Base-by-base conservation (phyloP, 2,329 filamentous ascomycete genomes). In the Didymella glomerata region DNA sequence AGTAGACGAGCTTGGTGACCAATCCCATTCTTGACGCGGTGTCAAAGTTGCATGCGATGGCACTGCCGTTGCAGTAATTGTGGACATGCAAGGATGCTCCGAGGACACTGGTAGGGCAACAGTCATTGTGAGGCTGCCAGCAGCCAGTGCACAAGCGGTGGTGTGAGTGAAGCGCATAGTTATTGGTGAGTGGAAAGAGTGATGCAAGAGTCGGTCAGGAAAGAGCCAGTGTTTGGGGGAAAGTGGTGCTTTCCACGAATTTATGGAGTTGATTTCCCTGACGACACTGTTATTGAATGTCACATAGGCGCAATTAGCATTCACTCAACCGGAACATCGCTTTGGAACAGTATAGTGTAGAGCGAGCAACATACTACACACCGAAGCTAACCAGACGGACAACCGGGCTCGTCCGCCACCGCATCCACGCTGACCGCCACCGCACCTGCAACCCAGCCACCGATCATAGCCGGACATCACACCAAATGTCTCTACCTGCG, bases 111-210 rank as follows among this genome's bases (percentile, higher is more conserved):
- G 48, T 25, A 41, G 4, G 14, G 40, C 41, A 13, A 27, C 11
- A n/a, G 40, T 16, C 16, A 11, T 18, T 14, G 18, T 20, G 7
- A 40, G 34, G 27, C 48, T 47, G 20, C 48, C 41, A 42, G 48
- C 27, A 48, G 42, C 54, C 10, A 27, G 9, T 5, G 24, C 9
- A 8, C 3, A 41, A 16, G 27, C 18, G 18, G 18, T 3, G n/a
- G 16, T 22, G 18, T 30, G 9, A n/a, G 51, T 47, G 25, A 28
- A 41, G 6, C 4, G 41, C 54, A 51, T 57, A 16, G 16, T 45
- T 16, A 14, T 36, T 45, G 3, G 27, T 34, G 24, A 18, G 44
- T 16, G 45, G 28, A 47, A 46, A 20, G n/a, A 14, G 20, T 18
- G 18, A n/a, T 34, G 46, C 46, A 34, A 18, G 30, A 9, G 18